Evolutionary conservation across 768 basidiomycete species (phyloP).

Genomic region (Pisolithus tinctorius): DNA sequence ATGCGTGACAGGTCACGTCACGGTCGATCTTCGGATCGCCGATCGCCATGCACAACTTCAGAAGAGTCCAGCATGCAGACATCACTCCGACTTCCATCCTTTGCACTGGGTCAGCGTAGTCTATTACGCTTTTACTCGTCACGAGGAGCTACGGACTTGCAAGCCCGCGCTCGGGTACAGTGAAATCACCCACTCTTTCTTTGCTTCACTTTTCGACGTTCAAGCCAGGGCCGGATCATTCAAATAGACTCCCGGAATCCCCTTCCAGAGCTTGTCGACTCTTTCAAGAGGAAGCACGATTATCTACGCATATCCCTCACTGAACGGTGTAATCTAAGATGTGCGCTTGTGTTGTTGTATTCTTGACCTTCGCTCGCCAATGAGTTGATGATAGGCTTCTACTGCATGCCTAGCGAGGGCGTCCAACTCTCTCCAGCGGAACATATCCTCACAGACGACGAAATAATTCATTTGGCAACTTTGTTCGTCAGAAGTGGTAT

Average conservation of each 20-base stretch:
- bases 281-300: conserved; percentile 63
- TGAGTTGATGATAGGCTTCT: conserved; percentile 53
- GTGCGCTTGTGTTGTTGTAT: conserved; percentile 31
- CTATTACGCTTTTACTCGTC: background rate
- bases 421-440: conserved; percentile 64
- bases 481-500: conserved; percentile 81
- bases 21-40: background rate
- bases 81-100: background rate
- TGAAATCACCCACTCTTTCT: background rate
- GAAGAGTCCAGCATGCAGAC: background rate
- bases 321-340: conserved; percentile 83
- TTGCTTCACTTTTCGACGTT: background rate
- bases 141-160: conserved; percentile 8
- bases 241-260: conserved; percentile 42
- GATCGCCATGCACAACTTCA: no score
- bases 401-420: conserved; percentile 86
- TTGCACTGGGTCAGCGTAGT: no score
- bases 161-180: conserved; percentile 17
- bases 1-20: conserved; percentile 6
- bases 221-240: conserved; percentile 47
- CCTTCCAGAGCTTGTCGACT: conserved; percentile 53
- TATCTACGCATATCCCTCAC: conserved; percentile 88
- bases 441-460: conserved; percentile 68
- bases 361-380: background rate
- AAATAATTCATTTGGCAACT: conserved; percentile 63